phyloP scores from a whole-genome alignment of 331 rosid species.

The Acacia concinna region DNA sequence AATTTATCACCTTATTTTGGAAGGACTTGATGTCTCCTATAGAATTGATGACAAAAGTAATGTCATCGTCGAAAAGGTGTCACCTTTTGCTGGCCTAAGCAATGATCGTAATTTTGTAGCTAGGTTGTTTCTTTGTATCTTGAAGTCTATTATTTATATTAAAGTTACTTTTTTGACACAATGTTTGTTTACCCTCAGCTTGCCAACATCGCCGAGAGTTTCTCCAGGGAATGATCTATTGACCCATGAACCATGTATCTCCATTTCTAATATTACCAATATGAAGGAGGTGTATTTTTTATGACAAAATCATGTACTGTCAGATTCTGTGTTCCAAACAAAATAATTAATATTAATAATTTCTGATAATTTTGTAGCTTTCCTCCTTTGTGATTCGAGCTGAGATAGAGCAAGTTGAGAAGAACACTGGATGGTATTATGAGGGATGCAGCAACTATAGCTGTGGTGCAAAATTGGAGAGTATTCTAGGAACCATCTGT shows the following conservation, averaged over 20 bases:
- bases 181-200: neutral
- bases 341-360: too few species aligned
- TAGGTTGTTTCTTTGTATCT: neutral
- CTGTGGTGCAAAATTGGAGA: too few species aligned
- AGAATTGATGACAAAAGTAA: slow-evolving; percentile 52
- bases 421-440: too few species aligned
- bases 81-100: slow-evolving; percentile 35
- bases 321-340: too few species aligned
- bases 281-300: too few species aligned
- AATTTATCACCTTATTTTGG: slow-evolving; percentile 69
- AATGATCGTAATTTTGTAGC: slow-evolving; percentile 26
- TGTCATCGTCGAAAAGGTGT: slow-evolving; percentile 59
- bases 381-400: too few species aligned
- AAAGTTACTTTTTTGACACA: neutral
- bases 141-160: neutral
- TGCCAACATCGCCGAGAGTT: neutral
- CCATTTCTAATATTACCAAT: too few species aligned
- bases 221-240: neutral
- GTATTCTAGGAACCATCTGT: too few species aligned
- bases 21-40: slow-evolving; percentile 78
- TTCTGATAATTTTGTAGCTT: too few species aligned
- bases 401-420: too few species aligned
- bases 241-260: neutral
- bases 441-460: too few species aligned
- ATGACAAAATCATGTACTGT: too few species aligned